These are phyloP conservation scores for Phytophthora syringae DNA, from an alignment of 352 stramenopile species.

Conservation along the genomic window DNA sequence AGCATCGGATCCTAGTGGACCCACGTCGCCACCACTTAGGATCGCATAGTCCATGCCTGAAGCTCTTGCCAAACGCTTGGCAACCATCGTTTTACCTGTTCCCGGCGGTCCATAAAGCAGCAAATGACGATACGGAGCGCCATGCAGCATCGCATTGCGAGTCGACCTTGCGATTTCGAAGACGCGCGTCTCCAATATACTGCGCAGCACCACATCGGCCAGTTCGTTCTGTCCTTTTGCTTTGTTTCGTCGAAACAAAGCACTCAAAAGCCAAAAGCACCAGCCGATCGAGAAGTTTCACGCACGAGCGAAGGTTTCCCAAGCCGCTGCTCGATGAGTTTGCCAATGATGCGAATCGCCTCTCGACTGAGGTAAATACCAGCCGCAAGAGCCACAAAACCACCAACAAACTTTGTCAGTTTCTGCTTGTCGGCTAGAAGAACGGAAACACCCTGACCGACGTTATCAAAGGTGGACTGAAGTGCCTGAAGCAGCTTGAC, in stretches of 20 bases:
- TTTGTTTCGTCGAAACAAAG: conserved; percentile 28
- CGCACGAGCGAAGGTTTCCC: conserved; percentile 77
- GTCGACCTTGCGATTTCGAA: conserved; percentile 69
- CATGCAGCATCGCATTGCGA: conserved; percentile 63
- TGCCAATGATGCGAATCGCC: conserved; percentile 58
- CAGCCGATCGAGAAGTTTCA: conserved; percentile 65
- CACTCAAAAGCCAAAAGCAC: conserved; percentile 51
- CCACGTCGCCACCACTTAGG: conserved; percentile 86
- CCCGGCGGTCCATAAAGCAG: conserved; percentile 85
- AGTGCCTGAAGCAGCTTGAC: conserved; percentile 71
- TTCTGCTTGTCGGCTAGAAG: conserved; percentile 69
- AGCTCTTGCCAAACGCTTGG: conserved; percentile 70
- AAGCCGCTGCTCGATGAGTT: conserved; percentile 67
- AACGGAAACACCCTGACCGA: conserved; percentile 59
- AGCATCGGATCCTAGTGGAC: conserved; percentile 73
- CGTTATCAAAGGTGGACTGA: conserved; percentile 72
- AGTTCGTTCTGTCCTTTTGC: conserved; percentile 50
- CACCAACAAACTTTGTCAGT: conserved; percentile 62
- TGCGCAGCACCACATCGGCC: conserved; percentile 64
- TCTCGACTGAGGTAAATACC: conserved; percentile 75
- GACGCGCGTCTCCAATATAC: conserved; percentile 63
- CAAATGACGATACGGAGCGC: conserved; percentile 82
- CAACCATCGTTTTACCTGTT: conserved; percentile 91
- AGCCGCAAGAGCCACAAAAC: conserved; percentile 59
- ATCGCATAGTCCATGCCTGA: conserved; percentile 87